A percentile compares a stretch with the other conserved stretches of the same genome.
Evolutionary conservation across 106 monocot species (phyloP).

Genomic region (Cymbidium sinense): DNA sequence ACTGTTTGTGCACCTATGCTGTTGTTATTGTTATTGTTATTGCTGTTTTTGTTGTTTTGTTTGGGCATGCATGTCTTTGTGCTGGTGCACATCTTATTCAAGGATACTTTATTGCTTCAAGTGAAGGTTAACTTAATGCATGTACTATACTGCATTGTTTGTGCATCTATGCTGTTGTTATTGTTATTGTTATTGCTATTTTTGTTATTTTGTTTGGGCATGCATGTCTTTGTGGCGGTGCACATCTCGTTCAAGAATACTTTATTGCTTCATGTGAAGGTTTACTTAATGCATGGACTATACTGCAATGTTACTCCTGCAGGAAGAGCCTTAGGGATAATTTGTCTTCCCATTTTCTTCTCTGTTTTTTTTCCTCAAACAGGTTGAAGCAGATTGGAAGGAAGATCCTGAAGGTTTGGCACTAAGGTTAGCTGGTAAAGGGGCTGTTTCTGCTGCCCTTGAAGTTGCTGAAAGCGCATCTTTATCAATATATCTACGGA

Average conservation of each 20-base stretch:
- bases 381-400: slow-evolving; percentile 87
- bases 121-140: not conserved
- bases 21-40: not conserved
- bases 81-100: not conserved
- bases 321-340: not conserved
- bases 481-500: slow-evolving; percentile 68
- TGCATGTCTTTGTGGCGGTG: too few species aligned
- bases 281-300: too few species aligned
- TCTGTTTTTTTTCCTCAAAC: slow-evolving; percentile 9
- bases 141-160: too few species aligned
- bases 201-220: too few species aligned
- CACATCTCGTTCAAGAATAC: too few species aligned
- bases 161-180: too few species aligned
- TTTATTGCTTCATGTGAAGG: too few species aligned
- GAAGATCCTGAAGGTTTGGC: slow-evolving; percentile 90
- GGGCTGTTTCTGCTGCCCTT: slow-evolving; percentile 88
- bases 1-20: not conserved
- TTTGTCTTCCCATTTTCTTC: not conserved
- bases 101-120: not conserved
- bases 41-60: too few species aligned
- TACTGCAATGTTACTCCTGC: not conserved
- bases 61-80: not conserved
- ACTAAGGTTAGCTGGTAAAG: slow-evolving; percentile 79
- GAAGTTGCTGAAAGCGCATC: slow-evolving; percentile 91
- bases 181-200: too few species aligned